Conservation (phyloP, 2,329 filamentous ascomycete species). For the Xylariales sp. region DNA sequence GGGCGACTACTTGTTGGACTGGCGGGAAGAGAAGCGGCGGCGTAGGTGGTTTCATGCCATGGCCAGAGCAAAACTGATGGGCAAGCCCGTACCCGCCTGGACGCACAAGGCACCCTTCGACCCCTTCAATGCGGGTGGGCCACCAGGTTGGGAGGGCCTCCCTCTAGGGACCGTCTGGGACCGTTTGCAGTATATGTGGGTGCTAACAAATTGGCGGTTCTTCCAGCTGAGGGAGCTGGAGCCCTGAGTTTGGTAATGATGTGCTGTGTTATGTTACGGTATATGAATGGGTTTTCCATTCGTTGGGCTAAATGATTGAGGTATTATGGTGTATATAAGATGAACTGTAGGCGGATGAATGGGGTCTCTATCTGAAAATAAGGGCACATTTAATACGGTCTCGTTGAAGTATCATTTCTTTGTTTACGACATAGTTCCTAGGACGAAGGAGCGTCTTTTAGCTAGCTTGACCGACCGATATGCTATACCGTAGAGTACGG, state of each 20-base stretch:
- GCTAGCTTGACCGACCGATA: neutral
- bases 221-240: slow-evolving; percentile 19
- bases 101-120: neutral
- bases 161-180: slow-evolving; percentile 13
- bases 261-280: neutral
- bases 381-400: neutral
- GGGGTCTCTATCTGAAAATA: neutral
- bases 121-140: slow-evolving; percentile 2
- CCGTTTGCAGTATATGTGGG: slow-evolving; percentile 22
- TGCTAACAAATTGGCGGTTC: slow-evolving; percentile 18
- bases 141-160: neutral
- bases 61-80: neutral
- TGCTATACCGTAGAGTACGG: neutral
- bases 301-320: neutral
- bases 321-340: neutral
- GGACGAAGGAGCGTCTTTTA: neutral
- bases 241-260: neutral
- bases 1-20: slow-evolving; percentile 20
- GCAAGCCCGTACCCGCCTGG: neutral
- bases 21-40: slow-evolving; percentile 1
- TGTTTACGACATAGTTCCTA: too few species aligned
- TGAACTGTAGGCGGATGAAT: too few species aligned
- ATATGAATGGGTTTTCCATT: neutral
- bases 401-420: neutral
- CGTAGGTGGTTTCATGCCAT: neutral